These are phyloP conservation scores for Caryopteris hybrid DNA, from an alignment of 305 asterid genomes.

Conservation along the genomic window DNA sequence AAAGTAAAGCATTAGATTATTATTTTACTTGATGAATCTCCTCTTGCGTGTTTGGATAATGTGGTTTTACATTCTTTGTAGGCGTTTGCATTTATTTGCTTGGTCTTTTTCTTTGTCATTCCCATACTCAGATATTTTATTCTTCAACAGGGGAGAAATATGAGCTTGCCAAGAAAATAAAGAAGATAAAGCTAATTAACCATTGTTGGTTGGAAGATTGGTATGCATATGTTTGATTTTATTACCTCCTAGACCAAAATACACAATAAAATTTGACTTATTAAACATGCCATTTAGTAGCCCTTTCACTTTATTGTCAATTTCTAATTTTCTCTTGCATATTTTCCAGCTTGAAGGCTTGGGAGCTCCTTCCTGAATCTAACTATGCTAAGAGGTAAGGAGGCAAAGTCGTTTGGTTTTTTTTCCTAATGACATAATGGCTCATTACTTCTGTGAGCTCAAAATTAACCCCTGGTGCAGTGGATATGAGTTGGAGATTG, in stretches of 20 bases:
- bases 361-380: slow-evolving; percentile 87
- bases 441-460: background rate
- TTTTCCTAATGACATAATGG: too few species aligned
- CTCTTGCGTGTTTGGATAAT: slow-evolving; percentile 1
- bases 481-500: slow-evolving; percentile 76
- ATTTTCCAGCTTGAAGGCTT: slow-evolving; percentile 66
- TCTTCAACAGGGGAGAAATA: slow-evolving; percentile 72
- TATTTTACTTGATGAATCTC: background rate
- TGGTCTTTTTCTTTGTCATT: too few species aligned
- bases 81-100: too few species aligned
- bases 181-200: slow-evolving; percentile 71
- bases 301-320: slow-evolving; percentile 3
- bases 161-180: slow-evolving; percentile 72
- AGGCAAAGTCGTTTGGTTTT: too few species aligned
- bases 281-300: slow-evolving; percentile 4
- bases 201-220: slow-evolving; percentile 89
- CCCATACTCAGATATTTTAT: background rate
- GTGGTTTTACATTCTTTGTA: too few species aligned
- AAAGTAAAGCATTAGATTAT: background rate
- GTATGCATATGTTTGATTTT: slow-evolving; percentile 34
- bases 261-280: background rate
- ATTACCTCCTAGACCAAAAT: background rate
- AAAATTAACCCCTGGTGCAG: slow-evolving; percentile 32
- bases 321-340: background rate
- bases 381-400: slow-evolving; percentile 71